Conservation (phyloP, 139 green algal species). For the Raphidocelis subcapitata region DNA sequence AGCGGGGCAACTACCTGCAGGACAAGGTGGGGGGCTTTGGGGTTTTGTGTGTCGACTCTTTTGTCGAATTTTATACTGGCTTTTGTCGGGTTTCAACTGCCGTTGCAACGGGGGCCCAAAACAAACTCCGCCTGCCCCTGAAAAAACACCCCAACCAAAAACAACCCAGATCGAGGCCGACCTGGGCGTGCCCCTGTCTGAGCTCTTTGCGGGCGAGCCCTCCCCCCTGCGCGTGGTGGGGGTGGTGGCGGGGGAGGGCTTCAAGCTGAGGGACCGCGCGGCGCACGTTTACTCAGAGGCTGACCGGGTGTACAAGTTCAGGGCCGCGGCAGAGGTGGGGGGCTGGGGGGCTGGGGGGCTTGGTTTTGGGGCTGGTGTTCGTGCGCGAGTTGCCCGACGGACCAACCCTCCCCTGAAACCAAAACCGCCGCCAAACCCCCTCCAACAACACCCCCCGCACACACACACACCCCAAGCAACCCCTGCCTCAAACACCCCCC, state of each 20-base stretch:
- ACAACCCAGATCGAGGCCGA: conserved; percentile 67
- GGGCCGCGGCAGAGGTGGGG: conserved; percentile 54
- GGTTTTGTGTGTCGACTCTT: neutral
- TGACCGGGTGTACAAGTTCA: conserved; percentile 73
- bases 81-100: too few relatives aligned
- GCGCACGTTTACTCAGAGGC: conserved; percentile 87
- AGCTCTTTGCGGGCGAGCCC: conserved; percentile 56
- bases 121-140: too few relatives aligned
- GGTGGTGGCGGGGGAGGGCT: conserved; percentile 45
- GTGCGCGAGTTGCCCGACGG: too few relatives aligned
- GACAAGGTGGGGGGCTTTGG: conserved; percentile 32
- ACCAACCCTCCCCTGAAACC: neutral
- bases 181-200: conserved; percentile 49
- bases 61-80: too few relatives aligned
- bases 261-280: conserved; percentile 71
- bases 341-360: neutral
- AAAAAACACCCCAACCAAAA: too few relatives aligned
- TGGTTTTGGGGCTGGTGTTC: too few relatives aligned
- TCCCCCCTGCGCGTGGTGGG: conserved; percentile 47
- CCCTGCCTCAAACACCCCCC: too few relatives aligned
- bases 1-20: conserved; percentile 56
- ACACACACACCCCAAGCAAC: too few relatives aligned
- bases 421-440: too few relatives aligned
- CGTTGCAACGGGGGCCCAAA: too few relatives aligned
- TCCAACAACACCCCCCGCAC: neutral